phyloP scores from a whole-genome alignment of 2,329 filamentous ascomycete genomes.

The Lachnellula cervina region DNA sequence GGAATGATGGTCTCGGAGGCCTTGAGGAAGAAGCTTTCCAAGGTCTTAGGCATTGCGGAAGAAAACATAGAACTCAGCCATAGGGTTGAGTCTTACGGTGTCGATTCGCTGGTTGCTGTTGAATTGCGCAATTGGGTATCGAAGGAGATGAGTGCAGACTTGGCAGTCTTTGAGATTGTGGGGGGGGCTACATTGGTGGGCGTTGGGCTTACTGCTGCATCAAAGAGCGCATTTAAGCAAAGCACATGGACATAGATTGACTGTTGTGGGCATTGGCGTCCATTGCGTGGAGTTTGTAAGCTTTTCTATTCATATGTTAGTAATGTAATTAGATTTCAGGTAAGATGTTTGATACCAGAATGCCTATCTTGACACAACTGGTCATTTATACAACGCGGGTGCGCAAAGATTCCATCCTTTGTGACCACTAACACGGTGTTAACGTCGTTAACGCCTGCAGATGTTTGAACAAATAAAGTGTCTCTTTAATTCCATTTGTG shows the following conservation, averaged over 20 bases:
- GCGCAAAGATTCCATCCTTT: too few species aligned
- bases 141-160: slow-evolving; percentile 36
- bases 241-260: background rate
- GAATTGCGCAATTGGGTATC: slow-evolving; percentile 45
- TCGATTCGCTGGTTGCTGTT: slow-evolving; percentile 49
- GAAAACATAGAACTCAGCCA: slow-evolving; percentile 23
- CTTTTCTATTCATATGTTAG: too few species aligned
- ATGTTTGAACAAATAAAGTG: too few species aligned
- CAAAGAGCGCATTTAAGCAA: background rate
- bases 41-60: slow-evolving; percentile 22
- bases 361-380: too few species aligned
- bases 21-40: slow-evolving; percentile 14
- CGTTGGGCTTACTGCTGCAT: background rate
- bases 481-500: too few species aligned
- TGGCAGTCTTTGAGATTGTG: slow-evolving; percentile 23
- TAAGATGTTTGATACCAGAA: too few species aligned
- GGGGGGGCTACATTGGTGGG: background rate
- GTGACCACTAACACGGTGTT: too few species aligned
- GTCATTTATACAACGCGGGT: too few species aligned
- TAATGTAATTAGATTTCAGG: too few species aligned
- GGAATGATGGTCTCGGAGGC: background rate
- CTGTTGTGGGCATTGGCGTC: background rate
- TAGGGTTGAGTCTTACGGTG: slow-evolving; percentile 38
- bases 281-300: too few species aligned
- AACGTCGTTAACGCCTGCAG: too few species aligned